A percentile compares a stretch with the other conserved stretches of the same genome.
Conservation (phyloP, 139 green algal species). For the Monoraphidium neglectum region DNA sequence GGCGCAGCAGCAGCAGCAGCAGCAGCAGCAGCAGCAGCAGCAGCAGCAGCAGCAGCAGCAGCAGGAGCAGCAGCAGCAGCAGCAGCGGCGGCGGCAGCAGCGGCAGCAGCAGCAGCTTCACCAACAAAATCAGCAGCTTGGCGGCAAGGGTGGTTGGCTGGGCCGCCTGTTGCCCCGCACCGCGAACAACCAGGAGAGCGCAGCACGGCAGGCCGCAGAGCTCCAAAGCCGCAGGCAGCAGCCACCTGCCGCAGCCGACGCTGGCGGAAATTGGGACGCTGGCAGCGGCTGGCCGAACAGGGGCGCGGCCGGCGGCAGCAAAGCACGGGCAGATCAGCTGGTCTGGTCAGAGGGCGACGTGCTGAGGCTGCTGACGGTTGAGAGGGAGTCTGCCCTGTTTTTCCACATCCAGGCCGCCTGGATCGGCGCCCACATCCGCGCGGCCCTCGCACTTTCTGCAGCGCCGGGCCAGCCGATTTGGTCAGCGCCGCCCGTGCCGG, state of each 20-base stretch:
- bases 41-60: neutral
- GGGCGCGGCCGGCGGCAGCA: neutral
- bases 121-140: neutral
- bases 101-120: neutral
- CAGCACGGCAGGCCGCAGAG: neutral
- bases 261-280: neutral
- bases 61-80: neutral
- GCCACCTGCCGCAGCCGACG: neutral
- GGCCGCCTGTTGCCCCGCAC: neutral
- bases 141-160: neutral
- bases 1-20: neutral
- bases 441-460: constrained; percentile 23
- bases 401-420: constrained; percentile 42
- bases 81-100: neutral
- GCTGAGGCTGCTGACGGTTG: constrained; percentile 37
- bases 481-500: too few relatives aligned
- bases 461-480: neutral
- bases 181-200: neutral
- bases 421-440: constrained; percentile 41
- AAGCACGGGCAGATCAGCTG: too few relatives aligned
- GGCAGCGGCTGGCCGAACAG: neutral
- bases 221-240: constrained; percentile 3
- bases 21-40: neutral
- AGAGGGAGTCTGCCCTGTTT: constrained; percentile 32
- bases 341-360: constrained; percentile 1